These are phyloP conservation scores for Cryptococcus neoformans DNA, from an alignment of 1,284 basidiomycete species.

Conservation along the genomic window DNA sequence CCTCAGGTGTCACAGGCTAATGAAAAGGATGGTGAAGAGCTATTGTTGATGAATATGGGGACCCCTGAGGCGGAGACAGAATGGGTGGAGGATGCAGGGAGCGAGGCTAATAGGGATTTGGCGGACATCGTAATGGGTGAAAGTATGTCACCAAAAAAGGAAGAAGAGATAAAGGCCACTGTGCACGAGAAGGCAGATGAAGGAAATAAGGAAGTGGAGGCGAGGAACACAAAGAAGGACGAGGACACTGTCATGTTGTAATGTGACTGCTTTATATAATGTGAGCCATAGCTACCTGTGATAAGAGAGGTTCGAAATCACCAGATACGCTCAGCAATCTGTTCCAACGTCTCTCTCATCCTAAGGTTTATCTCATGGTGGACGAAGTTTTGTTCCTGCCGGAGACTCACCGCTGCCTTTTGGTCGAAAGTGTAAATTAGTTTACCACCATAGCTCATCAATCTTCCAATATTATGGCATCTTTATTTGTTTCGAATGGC, in stretches of 20 bases:
- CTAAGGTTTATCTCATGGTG: no score
- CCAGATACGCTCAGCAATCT: no score
- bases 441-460: no score
- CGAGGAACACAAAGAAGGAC: neutral
- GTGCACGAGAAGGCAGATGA: neutral
- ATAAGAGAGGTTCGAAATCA: no score
- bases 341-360: no score
- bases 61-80: neutral
- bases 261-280: neutral
- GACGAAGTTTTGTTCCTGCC: no score
- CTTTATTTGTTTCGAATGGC: no score
- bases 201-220: neutral
- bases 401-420: no score
- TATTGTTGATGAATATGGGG: neutral
- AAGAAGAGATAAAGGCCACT: neutral
- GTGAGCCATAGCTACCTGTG: neutral
- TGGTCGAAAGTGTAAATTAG: no score
- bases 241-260: neutral
- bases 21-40: neutral
- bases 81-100: neutral
- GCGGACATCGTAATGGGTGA: neutral
- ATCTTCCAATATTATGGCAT: no score
- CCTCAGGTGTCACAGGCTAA: neutral
- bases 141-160: neutral
- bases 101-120: neutral